phyloP scores from a whole-genome alignment of 2,329 filamentous ascomycete genomes.

The Verticillium albo-atrum region DNA sequence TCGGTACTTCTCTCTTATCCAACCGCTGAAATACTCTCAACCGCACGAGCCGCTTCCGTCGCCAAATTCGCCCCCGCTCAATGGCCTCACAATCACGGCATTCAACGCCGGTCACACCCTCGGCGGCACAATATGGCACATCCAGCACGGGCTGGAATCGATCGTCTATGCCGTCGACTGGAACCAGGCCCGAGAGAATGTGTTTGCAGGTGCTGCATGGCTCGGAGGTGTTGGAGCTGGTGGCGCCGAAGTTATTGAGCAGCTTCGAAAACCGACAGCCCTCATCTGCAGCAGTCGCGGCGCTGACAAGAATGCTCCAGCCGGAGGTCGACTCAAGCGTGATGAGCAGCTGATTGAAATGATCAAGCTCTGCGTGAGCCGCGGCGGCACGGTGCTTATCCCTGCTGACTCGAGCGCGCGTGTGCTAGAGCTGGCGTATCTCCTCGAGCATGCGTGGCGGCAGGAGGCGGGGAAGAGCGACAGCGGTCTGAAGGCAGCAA shows the following conservation, averaged over 20 bases:
- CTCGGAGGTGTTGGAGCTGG: constrained; percentile 75
- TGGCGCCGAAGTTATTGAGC: constrained; percentile 87
- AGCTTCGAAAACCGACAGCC: constrained; percentile 87
- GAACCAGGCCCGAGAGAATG: constrained; percentile 96
- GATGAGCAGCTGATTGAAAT: constrained; percentile 83
- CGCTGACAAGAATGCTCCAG: constrained; percentile 63
- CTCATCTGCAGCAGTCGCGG: constrained; percentile 88
- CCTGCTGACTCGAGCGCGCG: constrained; percentile 95
- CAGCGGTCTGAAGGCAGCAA: constrained; percentile 46
- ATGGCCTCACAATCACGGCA: constrained; percentile 89
- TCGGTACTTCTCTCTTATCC: constrained; percentile 84
- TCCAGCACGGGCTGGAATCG: constrained; percentile 93
- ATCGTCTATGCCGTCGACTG: constrained; percentile 97
- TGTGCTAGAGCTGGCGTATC: constrained; percentile 84
- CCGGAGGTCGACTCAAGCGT: constrained; percentile 71
- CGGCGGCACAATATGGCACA: constrained; percentile 97
- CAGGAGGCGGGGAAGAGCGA: constrained; percentile 49
- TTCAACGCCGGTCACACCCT: constrained; percentile 96
- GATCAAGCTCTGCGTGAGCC: constrained; percentile 71
- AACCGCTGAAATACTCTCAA: constrained; percentile 93
- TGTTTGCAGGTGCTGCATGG: constrained; percentile 91
- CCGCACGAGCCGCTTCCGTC: constrained; percentile 86
- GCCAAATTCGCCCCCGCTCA: constrained; percentile 81
- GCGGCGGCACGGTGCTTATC: constrained; percentile 87
- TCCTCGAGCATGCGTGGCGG: constrained; percentile 90